Percentiles rank a stretch among this genome's conserved stretches.
Conservation (phyloP, 1,284 basidiomycete species). For the Cryptococcus sp. region DNA sequence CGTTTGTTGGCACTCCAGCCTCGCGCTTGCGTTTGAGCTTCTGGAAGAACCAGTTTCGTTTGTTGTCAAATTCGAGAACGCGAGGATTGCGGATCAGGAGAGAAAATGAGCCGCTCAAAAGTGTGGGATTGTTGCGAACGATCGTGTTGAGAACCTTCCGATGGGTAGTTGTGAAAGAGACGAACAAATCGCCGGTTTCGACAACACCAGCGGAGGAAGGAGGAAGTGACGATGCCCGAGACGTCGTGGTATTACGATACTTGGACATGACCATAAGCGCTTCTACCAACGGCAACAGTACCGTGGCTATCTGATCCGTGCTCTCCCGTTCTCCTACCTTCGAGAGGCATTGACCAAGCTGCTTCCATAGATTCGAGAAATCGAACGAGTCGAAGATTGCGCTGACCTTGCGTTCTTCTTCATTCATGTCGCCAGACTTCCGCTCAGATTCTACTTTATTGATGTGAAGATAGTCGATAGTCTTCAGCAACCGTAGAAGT, state of each 20-base stretch:
- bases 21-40: conserved; percentile 84
- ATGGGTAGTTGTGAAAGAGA: conserved; percentile 91
- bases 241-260: conserved; percentile 55
- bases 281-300: conserved; percentile 87
- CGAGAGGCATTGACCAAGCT: conserved; percentile 79
- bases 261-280: conserved; percentile 98
- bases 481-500: conserved; percentile 87
- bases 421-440: conserved; percentile 45
- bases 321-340: conserved; percentile 76
- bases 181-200: conserved; percentile 79
- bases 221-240: conserved; percentile 58
- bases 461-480: conserved; percentile 92
- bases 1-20: conserved; percentile 72
- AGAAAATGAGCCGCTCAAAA: conserved; percentile 98
- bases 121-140: conserved; percentile 95
- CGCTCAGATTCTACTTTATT: conserved; percentile 52
- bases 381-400: conserved; percentile 84
- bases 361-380: conserved; percentile 80
- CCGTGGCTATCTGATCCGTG: conserved; percentile 83
- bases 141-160: conserved; percentile 94
- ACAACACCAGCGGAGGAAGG: conserved; percentile 60
- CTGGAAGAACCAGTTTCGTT: conserved; percentile 97
- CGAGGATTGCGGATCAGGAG: conserved; percentile 93
- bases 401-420: conserved; percentile 70
- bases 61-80: conserved; percentile 99